Conservation (phyloP, 345 rosid species). For the Chamaenerion angustifolium region DNA sequence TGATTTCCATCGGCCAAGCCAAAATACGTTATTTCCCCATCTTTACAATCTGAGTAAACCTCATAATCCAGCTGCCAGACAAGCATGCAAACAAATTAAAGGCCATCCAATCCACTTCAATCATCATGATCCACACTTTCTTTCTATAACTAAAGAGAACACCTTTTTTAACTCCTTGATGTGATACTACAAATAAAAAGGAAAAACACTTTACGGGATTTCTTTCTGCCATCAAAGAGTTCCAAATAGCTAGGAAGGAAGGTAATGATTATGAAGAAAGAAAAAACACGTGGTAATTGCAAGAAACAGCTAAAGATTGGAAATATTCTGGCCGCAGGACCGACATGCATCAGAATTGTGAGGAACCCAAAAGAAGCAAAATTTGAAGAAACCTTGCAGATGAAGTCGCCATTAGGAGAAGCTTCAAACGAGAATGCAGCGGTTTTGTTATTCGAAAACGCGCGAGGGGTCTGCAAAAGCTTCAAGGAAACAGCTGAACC, state of each 20-base stretch:
- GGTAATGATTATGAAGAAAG: too few species aligned
- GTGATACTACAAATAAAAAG: too few species aligned
- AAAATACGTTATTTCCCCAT: conserved; percentile 28
- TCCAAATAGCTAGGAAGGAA: too few species aligned
- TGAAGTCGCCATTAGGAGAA: conserved; percentile 29
- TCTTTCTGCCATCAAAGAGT: too few species aligned
- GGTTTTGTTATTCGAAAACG: conserved; percentile 37
- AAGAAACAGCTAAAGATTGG: not conserved
- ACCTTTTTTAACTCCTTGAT: too few species aligned
- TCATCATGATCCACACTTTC: not conserved
- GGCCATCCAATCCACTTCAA: not conserved
- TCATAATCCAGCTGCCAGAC: conserved; percentile 62
- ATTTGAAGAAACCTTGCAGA: conserved; percentile 49
- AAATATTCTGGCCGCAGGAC: not conserved
- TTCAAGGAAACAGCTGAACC: conserved; percentile 32
- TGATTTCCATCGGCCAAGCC: conserved; percentile 67
- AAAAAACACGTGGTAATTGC: too few species aligned
- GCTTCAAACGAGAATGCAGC: conserved; percentile 65
- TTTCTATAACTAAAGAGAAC: not conserved
- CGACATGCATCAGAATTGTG: not conserved
- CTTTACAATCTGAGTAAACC: conserved; percentile 37
- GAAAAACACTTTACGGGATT: too few species aligned
- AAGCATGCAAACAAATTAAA: not conserved
- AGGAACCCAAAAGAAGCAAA: conserved; percentile 1
- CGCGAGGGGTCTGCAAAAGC: conserved; percentile 53